These are phyloP conservation scores for Trichoderma sp. DNA, from an alignment of 2,329 filamentous ascomycete species.

Conservation along the genomic window DNA sequence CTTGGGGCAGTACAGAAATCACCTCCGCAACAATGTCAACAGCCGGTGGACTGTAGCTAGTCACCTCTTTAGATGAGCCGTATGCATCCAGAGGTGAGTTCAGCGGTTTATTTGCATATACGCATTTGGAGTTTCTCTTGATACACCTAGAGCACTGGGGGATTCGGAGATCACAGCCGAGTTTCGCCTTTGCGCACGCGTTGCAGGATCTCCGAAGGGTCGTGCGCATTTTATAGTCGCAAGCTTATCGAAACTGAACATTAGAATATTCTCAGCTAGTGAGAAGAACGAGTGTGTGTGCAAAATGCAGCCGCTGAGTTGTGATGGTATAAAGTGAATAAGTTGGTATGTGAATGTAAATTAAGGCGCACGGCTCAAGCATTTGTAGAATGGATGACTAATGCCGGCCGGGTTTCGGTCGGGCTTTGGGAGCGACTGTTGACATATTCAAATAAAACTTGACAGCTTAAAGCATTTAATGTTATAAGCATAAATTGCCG, in stretches of 20 bases:
- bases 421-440: background rate
- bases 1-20: background rate
- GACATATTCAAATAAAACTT: background rate
- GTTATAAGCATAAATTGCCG: background rate
- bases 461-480: background rate
- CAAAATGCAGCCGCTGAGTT: background rate
- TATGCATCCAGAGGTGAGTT: background rate
- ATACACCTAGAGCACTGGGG: conserved; percentile 11
- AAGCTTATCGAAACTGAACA: background rate
- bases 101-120: conserved; percentile 4
- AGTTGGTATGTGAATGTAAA: background rate
- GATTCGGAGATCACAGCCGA: conserved; percentile 11
- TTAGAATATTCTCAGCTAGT: too few species aligned
- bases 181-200: conserved; percentile 15
- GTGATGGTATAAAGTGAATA: background rate
- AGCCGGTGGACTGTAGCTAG: background rate
- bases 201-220: conserved; percentile 16
- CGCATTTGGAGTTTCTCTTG: conserved; percentile 9
- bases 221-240: background rate
- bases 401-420: background rate
- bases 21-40: background rate
- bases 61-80: background rate
- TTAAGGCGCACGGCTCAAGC: background rate
- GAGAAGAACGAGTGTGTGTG: background rate
- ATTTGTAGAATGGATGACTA: background rate